Conservation (phyloP, 2,329 filamentous ascomycete genomes). For the Simplicillium sp. region DNA sequence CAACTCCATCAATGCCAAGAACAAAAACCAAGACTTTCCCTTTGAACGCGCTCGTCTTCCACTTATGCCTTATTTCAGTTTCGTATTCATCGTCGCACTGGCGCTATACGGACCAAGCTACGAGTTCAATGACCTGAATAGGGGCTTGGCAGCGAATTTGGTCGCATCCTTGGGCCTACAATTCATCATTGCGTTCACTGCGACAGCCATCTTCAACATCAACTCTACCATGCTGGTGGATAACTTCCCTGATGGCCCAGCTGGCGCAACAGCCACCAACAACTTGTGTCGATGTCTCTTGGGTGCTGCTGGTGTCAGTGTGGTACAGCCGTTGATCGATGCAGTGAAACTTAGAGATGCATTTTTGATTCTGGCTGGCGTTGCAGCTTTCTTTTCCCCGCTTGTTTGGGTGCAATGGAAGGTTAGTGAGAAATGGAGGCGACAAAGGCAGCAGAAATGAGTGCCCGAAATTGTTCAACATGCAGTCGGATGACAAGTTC, state of each 20-base stretch:
- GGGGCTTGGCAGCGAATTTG: slow-evolving; percentile 26
- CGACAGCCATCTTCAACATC: slow-evolving; percentile 36
- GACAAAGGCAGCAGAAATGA: slow-evolving; percentile 1
- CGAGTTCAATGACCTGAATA: slow-evolving; percentile 8
- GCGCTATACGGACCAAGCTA: slow-evolving; percentile 19
- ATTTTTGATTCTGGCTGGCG: slow-evolving; percentile 1
- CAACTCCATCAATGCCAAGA: slow-evolving; percentile 8
- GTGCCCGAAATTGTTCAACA: neutral
- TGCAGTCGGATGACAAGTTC: no score
- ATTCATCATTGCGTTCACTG: slow-evolving; percentile 24
- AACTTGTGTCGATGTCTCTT: slow-evolving; percentile 47
- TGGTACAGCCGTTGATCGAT: slow-evolving; percentile 41
- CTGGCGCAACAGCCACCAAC: slow-evolving; percentile 45
- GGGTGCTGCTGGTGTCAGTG: slow-evolving; percentile 42
- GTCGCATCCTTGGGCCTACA: slow-evolving; percentile 37
- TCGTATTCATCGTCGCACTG: slow-evolving; percentile 31
- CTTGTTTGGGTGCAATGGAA: slow-evolving; percentile 5
- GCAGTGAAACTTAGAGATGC: slow-evolving; percentile 7
- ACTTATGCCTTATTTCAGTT: slow-evolving; percentile 39
- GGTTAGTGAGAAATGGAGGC: slow-evolving; percentile 3
- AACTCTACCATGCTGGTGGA: slow-evolving; percentile 45
- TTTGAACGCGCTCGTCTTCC: slow-evolving; percentile 42
- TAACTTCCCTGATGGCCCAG: slow-evolving; percentile 40
- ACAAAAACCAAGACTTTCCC: slow-evolving; percentile 29
- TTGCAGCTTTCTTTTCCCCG: neutral